phyloP scores from a whole-genome alignment of 306 rosid species.

The Malus fusca region DNA sequence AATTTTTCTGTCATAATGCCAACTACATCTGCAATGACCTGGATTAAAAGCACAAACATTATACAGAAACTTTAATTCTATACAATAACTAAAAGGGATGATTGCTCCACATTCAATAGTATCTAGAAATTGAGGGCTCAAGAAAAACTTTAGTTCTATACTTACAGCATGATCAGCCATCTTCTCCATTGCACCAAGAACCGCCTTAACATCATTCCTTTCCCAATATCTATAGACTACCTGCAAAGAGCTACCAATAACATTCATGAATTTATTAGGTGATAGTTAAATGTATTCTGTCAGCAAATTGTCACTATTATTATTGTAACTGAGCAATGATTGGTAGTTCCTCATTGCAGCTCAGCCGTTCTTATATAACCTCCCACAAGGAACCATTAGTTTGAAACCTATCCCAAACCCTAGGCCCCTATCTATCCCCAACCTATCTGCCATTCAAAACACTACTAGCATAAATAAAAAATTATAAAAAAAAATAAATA shows the following conservation, averaged over 20 bases:
- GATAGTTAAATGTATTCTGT: neutral
- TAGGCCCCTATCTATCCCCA: neutral
- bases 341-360: neutral
- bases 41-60: conserved; percentile 22
- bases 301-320: neutral
- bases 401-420: neutral
- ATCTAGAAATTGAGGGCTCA: conserved; percentile 2
- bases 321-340: neutral
- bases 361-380: neutral
- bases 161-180: conserved; percentile 92
- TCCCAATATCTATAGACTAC: conserved; percentile 84
- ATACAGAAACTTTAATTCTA: neutral
- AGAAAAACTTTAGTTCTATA: neutral
- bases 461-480: neutral
- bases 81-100: neutral
- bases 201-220: conserved; percentile 86
- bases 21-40: conserved; percentile 94
- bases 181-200: conserved; percentile 73
- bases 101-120: conserved; percentile 3
- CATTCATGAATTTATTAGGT: conserved; percentile 22
- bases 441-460: neutral
- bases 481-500: too few relatives aligned
- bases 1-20: conserved; percentile 65
- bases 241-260: conserved; percentile 39
- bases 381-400: neutral